Percentiles rank a stretch among this genome's conserved stretches.
Conservation (phyloP, 2,329 filamentous ascomycete species). For the Sporothrix brunneoviolacea region DNA sequence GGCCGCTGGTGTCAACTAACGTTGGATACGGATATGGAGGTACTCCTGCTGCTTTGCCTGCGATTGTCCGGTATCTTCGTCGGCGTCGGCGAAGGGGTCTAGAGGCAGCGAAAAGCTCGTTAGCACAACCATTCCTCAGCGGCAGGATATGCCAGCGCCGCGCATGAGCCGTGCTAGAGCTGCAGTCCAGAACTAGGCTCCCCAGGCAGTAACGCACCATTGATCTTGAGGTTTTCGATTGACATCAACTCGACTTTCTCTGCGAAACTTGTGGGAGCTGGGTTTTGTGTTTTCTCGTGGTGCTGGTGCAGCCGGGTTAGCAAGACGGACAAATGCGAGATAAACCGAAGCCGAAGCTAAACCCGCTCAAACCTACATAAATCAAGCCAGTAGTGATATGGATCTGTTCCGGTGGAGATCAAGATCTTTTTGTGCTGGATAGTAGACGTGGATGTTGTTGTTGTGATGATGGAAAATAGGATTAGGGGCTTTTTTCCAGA, state of each 20-base stretch:
- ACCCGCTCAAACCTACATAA: constrained; percentile 11
- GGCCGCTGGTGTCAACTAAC: constrained; percentile 43
- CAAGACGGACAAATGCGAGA: neutral
- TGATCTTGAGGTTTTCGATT: constrained; percentile 97
- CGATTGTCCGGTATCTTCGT: constrained; percentile 93
- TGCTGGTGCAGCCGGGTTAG: neutral
- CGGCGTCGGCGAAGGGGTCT: constrained; percentile 99
- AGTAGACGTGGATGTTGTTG: constrained; percentile 1
- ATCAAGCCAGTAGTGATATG: neutral
- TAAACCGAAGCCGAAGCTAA: neutral
- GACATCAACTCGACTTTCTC: constrained; percentile 53
- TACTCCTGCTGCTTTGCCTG: constrained; percentile 79
- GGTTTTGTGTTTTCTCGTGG: constrained; percentile 10
- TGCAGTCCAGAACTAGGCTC: no score
- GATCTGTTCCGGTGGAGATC: neutral
- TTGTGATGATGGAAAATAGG: constrained; percentile 4
- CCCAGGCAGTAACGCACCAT: constrained; percentile 56
- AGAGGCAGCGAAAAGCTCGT: neutral
- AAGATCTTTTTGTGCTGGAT: neutral
- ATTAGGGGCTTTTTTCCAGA: constrained; percentile 4
- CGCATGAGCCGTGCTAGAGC: no score
- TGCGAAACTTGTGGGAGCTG: constrained; percentile 16
- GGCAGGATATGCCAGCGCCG: neutral
- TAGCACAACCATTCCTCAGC: neutral
- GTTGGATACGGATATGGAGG: constrained; percentile 99